Evolutionary conservation across 208 protist species (phyloP), one percentile per base, ranked within the genome.

Genomic region (Leishmania gerbilli): DNA sequence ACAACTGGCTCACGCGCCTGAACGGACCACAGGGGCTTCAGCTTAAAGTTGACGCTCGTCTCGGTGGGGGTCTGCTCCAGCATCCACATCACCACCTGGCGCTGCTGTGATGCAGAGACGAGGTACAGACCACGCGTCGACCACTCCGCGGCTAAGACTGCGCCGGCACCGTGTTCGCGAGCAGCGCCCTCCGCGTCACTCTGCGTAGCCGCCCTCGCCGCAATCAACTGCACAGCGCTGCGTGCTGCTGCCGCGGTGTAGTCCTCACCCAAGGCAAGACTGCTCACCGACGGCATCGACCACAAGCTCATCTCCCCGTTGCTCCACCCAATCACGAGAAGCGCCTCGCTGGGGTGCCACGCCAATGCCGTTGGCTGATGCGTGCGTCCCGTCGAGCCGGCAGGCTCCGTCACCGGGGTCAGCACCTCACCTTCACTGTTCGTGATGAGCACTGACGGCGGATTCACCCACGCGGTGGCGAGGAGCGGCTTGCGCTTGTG

Each of bases 321-420:
- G 76, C 84, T 91, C 95, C 94, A 98, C 34, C 97, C 97, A 71
- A 97, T 92, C 17, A 90, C 80, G 9, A 99, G 83, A 37, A 96
- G 67, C 40, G 83, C 49, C 56, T 94, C 84, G 13, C 74, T 87
- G 19, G 97, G 97, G 81, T 99, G 97, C 97, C 97, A 99, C 15
- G 90, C 85, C 37, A 98, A 83, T 37, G 85, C 77, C 9, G 92
- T 92, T 8, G 77, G 62, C 79, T 77, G 79, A 82, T 86, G 71
- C 55, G 79, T 82, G 67, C 83, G 64, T 64, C 83, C 83, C 27
- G 74, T 71, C 27, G 83, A 76, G 13, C 79, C 74, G 0, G 69
- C 79, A 11, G 87, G 91, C 58, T 88, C 83, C 27, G 91, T 77
- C 8, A 95, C 81, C 7, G 82, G 79, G 0, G 89, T 87, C 31